Conservation (phyloP, 2,329 filamentous ascomycete genomes). For the Cladorrhinum sp. region DNA sequence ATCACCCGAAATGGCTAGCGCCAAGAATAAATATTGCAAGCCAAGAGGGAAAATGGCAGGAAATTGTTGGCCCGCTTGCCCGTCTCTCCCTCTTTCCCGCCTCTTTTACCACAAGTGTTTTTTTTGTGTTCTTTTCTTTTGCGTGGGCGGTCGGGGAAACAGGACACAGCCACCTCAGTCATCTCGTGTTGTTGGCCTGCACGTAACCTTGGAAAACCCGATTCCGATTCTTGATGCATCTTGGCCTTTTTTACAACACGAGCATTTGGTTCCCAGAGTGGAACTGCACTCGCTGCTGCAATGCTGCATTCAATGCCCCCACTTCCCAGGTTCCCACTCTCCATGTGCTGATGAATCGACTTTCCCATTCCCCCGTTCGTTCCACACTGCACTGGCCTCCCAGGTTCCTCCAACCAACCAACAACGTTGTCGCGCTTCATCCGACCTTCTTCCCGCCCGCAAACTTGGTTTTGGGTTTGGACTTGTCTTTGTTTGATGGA, state of each 20-base stretch:
- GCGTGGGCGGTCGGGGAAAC: neutral
- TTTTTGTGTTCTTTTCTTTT: neutral
- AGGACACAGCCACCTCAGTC: neutral
- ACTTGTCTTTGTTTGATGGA: slow-evolving; percentile 3
- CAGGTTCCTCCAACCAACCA: neutral
- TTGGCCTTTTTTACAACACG: neutral
- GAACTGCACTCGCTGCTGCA: no score
- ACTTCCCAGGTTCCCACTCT: neutral
- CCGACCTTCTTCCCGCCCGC: neutral
- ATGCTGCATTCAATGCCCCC: no score
- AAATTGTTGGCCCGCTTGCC: slow-evolving; percentile 3
- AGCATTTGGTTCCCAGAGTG: no score
- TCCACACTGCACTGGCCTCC: neutral
- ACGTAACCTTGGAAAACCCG: neutral
- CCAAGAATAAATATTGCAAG: neutral
- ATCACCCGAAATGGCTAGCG: neutral
- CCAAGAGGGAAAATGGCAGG: slow-evolving; percentile 1
- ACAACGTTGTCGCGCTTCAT: neutral
- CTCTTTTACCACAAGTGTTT: neutral
- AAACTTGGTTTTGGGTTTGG: neutral
- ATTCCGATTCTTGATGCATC: neutral
- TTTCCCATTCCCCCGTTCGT: neutral
- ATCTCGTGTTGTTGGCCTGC: neutral
- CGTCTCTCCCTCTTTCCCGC: neutral
- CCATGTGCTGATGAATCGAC: slow-evolving; percentile 1